These are phyloP conservation scores for Begonia masoniana DNA, from an alignment of 306 rosid genomes.

Conservation along the genomic window DNA sequence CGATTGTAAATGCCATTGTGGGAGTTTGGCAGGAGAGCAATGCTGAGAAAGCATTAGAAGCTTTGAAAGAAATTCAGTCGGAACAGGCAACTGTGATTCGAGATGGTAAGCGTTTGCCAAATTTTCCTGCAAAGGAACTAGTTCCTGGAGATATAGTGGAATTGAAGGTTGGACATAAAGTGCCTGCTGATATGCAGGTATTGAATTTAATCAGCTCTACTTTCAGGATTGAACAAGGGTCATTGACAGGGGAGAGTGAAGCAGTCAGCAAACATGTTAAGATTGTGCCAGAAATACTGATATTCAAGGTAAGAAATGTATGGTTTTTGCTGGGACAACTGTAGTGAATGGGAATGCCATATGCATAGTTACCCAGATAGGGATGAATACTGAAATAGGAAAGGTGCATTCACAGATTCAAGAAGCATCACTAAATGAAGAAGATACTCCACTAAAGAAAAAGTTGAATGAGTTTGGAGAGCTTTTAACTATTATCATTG, in stretches of 20 bases:
- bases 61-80: conserved; percentile 75
- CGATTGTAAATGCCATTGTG: conserved; percentile 68
- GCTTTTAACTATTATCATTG: conserved; percentile 65
- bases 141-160: conserved; percentile 87
- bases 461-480: conserved; percentile 69
- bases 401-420: conserved; percentile 74
- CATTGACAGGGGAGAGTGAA: conserved; percentile 79
- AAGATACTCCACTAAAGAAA: conserved; percentile 79
- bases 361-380: conserved; percentile 54
- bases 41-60: conserved; percentile 85
- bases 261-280: conserved; percentile 64
- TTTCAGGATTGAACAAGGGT: conserved; percentile 68
- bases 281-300: conserved; percentile 46
- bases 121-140: conserved; percentile 66
- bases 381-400: conserved; percentile 84
- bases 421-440: conserved; percentile 78
- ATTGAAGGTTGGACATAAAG: conserved; percentile 69
- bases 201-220: conserved; percentile 63
- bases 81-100: conserved; percentile 54
- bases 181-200: conserved; percentile 85
- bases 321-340: conserved; percentile 79
- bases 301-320: conserved; percentile 67
- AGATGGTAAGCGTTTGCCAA: conserved; percentile 44
- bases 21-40: conserved; percentile 92
- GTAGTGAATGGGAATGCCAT: conserved; percentile 75